Percentiles rank a stretch among this genome's conserved stretches.
These are phyloP conservation scores for Angophora floribunda DNA, from an alignment of 345 rosid genomes.

Conservation along the genomic window DNA sequence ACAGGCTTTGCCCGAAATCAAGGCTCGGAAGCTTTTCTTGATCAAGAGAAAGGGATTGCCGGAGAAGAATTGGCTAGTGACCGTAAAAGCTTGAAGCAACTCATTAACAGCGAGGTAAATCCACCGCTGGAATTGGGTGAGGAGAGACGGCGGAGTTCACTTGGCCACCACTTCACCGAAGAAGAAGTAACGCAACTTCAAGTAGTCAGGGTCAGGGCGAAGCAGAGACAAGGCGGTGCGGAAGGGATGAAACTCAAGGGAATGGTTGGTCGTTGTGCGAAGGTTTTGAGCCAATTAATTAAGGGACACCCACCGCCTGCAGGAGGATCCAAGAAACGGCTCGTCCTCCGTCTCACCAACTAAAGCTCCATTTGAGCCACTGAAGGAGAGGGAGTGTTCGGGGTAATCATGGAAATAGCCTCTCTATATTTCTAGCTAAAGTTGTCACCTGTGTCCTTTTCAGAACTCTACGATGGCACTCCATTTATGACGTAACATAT, in stretches of 20 bases:
- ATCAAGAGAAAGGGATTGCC: not conserved
- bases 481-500: not conserved
- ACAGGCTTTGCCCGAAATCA: not conserved
- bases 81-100: conserved; percentile 53
- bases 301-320: conserved; percentile 1
- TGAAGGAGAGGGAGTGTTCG: not conserved
- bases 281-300: conserved; percentile 46
- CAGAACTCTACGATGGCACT: not conserved
- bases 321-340: not conserved
- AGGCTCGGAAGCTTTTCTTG: not conserved
- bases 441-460: not conserved
- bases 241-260: conserved; percentile 36
- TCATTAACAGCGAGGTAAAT: conserved; percentile 26
- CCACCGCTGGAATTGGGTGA: not conserved
- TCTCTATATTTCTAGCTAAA: not conserved
- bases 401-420: not conserved
- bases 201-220: conserved; percentile 5
- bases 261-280: conserved; percentile 53
- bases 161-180: conserved; percentile 35
- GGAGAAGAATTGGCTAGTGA: conserved; percentile 6
- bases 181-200: conserved; percentile 41
- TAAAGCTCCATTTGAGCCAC: not conserved
- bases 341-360: not conserved
- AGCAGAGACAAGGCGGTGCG: not conserved
- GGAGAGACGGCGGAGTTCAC: conserved; percentile 16